Percentiles rank a stretch among this genome's conserved stretches.
Conservation (phyloP, 1,284 basidiomycete species). For the Apiotrichum porosum region DNA sequence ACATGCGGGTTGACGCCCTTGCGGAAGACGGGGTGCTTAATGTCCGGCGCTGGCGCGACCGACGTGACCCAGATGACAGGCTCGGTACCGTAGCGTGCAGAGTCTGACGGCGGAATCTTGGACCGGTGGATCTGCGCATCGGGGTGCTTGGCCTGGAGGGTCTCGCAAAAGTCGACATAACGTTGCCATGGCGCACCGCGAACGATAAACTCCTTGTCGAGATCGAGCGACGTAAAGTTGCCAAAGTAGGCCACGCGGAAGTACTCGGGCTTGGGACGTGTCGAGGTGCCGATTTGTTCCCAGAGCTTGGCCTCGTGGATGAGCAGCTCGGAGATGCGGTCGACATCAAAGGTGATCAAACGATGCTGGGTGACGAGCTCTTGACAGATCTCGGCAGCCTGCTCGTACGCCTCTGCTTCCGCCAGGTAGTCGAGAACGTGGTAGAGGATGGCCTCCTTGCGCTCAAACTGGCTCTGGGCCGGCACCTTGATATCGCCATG, state of each 20-base stretch:
- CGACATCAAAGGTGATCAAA: slow-evolving; percentile 80
- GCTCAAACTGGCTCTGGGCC: slow-evolving; percentile 86
- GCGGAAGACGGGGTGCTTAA: slow-evolving; percentile 69
- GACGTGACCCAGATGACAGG: slow-evolving; percentile 85
- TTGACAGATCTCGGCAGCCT: slow-evolving; percentile 86
- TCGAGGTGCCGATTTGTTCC: slow-evolving; percentile 74
- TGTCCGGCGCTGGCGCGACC: slow-evolving; percentile 79
- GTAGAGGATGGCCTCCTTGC: slow-evolving; percentile 84
- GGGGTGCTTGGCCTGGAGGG: slow-evolving; percentile 87
- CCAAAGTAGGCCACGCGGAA: slow-evolving; percentile 64
- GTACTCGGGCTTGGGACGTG: slow-evolving; percentile 82
- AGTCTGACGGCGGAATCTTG: slow-evolving; percentile 70
- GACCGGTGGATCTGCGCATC: slow-evolving; percentile 74
- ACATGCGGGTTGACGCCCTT: slow-evolving; percentile 78
- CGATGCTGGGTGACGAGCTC: slow-evolving; percentile 80
- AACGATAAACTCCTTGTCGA: slow-evolving; percentile 46
- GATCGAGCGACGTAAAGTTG: slow-evolving; percentile 37
- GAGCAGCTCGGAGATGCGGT: slow-evolving; percentile 75
- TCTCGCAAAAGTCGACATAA: slow-evolving; percentile 61
- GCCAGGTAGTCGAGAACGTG: slow-evolving; percentile 82
- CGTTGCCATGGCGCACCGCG: slow-evolving; percentile 39
- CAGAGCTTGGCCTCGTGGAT: slow-evolving; percentile 75
- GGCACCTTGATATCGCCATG: slow-evolving; percentile 69
- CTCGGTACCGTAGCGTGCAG: slow-evolving; percentile 71
- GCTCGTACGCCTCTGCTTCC: slow-evolving; percentile 94